These are phyloP conservation scores for Lodderomyces theae DNA, from an alignment of 1,139 yeast species.

Conservation along the genomic window DNA sequence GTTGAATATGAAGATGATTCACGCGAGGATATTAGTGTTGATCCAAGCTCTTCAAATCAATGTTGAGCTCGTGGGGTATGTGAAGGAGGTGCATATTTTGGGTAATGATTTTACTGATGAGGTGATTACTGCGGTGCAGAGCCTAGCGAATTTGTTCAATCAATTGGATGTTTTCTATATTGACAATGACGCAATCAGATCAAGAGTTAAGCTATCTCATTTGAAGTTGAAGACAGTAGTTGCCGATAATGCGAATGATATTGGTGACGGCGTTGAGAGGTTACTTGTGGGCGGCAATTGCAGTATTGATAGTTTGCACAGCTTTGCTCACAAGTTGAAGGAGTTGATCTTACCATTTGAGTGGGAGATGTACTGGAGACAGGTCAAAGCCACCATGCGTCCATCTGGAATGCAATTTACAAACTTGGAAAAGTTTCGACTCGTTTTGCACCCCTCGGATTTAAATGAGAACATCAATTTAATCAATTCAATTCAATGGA, in stretches of 20 bases:
- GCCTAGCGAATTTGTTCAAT: constrained; percentile 10
- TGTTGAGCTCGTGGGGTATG: constrained; percentile 21
- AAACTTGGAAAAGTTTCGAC: constrained; percentile 17
- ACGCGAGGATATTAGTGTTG: constrained; percentile 29
- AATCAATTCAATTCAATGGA: constrained; percentile 19
- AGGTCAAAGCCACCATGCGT: constrained; percentile 14
- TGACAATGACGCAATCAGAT: constrained; percentile 17
- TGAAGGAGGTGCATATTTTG: constrained; percentile 24
- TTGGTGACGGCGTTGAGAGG: constrained; percentile 10
- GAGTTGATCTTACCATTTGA: constrained; percentile 18
- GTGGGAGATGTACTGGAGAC: constrained; percentile 16
- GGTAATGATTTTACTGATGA: constrained; percentile 13
- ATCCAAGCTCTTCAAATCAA: constrained; percentile 28
- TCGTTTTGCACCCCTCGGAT: constrained; percentile 16
- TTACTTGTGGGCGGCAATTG: constrained; percentile 12
- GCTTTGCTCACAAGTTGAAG: background rate
- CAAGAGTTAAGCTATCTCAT: constrained; percentile 7
- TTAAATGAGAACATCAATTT: constrained; percentile 8
- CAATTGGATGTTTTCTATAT: constrained; percentile 17
- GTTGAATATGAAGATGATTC: constrained; percentile 23
- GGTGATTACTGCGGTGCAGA: constrained; percentile 12
- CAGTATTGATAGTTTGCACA: constrained; percentile 1
- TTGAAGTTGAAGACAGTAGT: constrained; percentile 14
- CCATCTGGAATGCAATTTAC: constrained; percentile 8
- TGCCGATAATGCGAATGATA: constrained; percentile 5